These are phyloP conservation scores for Zygotorulaspora mrakii DNA, from an alignment of 1,139 yeast genomes.

Conservation along the genomic window DNA sequence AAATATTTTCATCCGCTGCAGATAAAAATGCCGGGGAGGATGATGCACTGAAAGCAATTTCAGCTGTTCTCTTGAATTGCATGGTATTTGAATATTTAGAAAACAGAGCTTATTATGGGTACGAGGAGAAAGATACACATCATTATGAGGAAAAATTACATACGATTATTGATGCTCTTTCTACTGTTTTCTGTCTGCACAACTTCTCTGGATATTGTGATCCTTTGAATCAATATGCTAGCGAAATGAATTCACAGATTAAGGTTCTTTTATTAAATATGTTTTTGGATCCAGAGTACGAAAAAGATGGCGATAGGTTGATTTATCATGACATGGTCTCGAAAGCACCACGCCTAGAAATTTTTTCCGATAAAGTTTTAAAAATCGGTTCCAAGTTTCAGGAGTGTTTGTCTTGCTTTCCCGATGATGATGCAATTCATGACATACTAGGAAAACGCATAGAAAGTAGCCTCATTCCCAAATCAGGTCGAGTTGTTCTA, in stretches of 20 bases:
- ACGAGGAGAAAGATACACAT: slow-evolving; percentile 7
- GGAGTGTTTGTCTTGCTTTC: slow-evolving; percentile 22
- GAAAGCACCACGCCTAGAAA: slow-evolving; percentile 28
- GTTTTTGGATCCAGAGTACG: slow-evolving; percentile 33
- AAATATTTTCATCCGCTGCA: slow-evolving; percentile 50
- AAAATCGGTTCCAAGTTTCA: slow-evolving; percentile 25
- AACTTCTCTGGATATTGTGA: slow-evolving; percentile 31
- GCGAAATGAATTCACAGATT: slow-evolving; percentile 31
- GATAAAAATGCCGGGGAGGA: slow-evolving; percentile 36
- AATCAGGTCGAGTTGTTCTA: slow-evolving; percentile 35
- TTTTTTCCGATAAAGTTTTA: slow-evolving; percentile 32
- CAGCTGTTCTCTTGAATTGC: slow-evolving; percentile 75
- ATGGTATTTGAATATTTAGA: slow-evolving; percentile 48
- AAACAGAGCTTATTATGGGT: slow-evolving; percentile 37
- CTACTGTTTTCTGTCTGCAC: slow-evolving; percentile 28
- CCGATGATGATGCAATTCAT: slow-evolving; percentile 33
- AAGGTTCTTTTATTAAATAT: slow-evolving; percentile 27
- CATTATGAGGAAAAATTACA: slow-evolving; percentile 19
- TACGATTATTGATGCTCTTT: slow-evolving; percentile 24
- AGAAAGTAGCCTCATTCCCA: slow-evolving; percentile 13
- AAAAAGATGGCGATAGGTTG: slow-evolving; percentile 28
- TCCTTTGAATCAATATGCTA: slow-evolving; percentile 35
- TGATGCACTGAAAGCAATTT: slow-evolving; percentile 48
- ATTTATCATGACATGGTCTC: slow-evolving; percentile 35
- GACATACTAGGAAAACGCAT: slow-evolving; percentile 22